Evolutionary conservation across 2,329 filamentous ascomycete species (phyloP).

Genomic region (Cytospora mali): DNA sequence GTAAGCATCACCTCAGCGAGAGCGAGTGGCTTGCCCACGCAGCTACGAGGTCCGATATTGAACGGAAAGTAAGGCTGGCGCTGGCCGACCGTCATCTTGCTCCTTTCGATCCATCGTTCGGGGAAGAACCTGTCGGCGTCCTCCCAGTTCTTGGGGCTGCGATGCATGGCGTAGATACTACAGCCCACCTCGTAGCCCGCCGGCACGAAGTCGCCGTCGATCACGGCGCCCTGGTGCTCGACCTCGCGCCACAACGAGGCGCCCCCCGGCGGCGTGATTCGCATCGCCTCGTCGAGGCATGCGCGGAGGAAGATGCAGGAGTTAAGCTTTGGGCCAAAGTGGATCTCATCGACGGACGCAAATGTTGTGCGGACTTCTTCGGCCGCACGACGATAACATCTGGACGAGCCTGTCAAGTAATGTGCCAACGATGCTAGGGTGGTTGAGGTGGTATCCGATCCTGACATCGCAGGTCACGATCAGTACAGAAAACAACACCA

Average conservation of each 20-base stretch:
- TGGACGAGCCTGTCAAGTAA: too few relatives aligned
- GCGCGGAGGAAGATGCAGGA: slow-evolving; percentile 44
- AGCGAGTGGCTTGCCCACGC: slow-evolving; percentile 17
- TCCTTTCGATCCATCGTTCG: slow-evolving; percentile 1
- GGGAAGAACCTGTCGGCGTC: neutral
- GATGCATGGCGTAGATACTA: slow-evolving; percentile 31
- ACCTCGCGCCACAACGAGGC: slow-evolving; percentile 29
- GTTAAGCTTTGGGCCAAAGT: neutral
- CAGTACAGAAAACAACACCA: too few relatives aligned
- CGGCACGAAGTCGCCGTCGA: slow-evolving; percentile 29
- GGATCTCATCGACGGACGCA: neutral
- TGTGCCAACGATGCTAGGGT: too few relatives aligned
- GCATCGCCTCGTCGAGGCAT: slow-evolving; percentile 40
- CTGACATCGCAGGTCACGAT: too few relatives aligned
- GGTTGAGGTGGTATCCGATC: neutral
- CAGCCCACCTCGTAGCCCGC: slow-evolving; percentile 28
- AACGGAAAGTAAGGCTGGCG: neutral
- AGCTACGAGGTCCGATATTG: slow-evolving; percentile 14
- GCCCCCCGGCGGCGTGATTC: slow-evolving; percentile 26
- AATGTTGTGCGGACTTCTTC: neutral
- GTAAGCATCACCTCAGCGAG: slow-evolving; percentile 17
- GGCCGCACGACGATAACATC: too few relatives aligned
- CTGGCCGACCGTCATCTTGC: neutral
- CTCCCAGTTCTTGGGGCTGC: slow-evolving; percentile 19
- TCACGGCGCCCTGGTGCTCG: slow-evolving; percentile 16